These are phyloP conservation scores for Grosmannia penicillata DNA, from an alignment of 2,329 filamentous ascomycete genomes.

Conservation along the genomic window DNA sequence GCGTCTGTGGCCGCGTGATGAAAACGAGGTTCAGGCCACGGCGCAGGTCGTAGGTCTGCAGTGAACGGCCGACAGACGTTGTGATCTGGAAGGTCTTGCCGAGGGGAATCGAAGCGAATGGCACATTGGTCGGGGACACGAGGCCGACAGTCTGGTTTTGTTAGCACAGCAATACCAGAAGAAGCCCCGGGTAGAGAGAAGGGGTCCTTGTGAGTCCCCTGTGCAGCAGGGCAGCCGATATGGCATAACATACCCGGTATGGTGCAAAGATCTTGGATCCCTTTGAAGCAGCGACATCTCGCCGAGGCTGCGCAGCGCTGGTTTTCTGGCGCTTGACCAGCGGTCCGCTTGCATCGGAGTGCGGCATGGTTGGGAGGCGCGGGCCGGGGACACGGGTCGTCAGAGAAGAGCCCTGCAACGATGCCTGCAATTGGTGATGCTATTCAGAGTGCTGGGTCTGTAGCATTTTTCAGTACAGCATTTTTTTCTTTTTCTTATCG, in stretches of 20 bases:
- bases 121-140: slow-evolving; percentile 78
- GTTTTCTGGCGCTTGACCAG: slow-evolving; percentile 66
- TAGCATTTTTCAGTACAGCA: neutral
- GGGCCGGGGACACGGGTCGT: neutral
- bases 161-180: neutral
- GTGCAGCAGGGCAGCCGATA: neutral
- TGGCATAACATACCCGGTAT: slow-evolving; percentile 53
- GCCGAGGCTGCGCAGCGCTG: slow-evolving; percentile 17
- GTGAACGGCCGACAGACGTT: slow-evolving; percentile 74
- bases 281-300: slow-evolving; percentile 23
- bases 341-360: slow-evolving; percentile 44
- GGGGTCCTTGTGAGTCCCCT: too few relatives aligned
- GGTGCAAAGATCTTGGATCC: slow-evolving; percentile 80
- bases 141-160: slow-evolving; percentile 72
- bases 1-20: slow-evolving; percentile 80
- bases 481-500: slow-evolving; percentile 6
- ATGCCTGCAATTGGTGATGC: neutral
- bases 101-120: slow-evolving; percentile 76
- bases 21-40: slow-evolving; percentile 86
- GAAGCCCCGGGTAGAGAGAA: neutral
- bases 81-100: slow-evolving; percentile 97
- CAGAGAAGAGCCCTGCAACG: neutral
- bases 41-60: slow-evolving; percentile 93
- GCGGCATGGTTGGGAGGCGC: slow-evolving; percentile 29
- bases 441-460: too few relatives aligned